A percentile compares a stretch with the other conserved stretches of the same genome.
Evolutionary conservation across 495 filamentous ascomycete genomes (phyloP).

Genomic region (Xylaria bambusicola): DNA sequence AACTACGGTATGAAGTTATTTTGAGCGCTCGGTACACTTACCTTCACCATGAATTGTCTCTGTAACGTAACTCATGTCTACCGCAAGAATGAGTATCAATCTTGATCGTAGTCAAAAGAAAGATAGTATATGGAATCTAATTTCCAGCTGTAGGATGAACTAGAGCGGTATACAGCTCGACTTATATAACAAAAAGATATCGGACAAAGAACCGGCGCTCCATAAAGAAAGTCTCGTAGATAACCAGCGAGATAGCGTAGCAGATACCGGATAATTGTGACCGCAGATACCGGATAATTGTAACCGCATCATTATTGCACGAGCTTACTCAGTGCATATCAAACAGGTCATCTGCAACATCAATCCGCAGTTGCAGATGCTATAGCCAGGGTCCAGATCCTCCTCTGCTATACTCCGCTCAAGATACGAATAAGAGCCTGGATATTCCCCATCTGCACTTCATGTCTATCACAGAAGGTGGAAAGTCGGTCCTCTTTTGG

Average conservation of each 20-base stretch:
- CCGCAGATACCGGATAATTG: not conserved
- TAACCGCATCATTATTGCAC: not conserved
- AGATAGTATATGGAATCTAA: not conserved
- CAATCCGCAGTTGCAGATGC: not conserved
- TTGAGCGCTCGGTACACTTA: not conserved
- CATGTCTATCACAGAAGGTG: not conserved
- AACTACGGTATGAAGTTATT: not conserved
- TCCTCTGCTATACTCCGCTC: not conserved
- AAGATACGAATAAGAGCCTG: not conserved
- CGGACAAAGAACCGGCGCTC: no score
- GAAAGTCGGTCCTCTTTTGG: not conserved
- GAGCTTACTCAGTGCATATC: not conserved
- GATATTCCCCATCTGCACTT: not conserved
- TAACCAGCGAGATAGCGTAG: no score
- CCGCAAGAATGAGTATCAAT: not conserved
- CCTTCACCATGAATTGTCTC: constrained; percentile 2
- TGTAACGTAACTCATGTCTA: constrained; percentile 4
- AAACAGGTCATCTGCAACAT: not conserved
- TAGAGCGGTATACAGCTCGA: no score
- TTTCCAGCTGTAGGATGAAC: not conserved
- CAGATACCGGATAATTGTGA: no score
- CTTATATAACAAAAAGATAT: no score
- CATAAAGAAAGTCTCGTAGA: no score
- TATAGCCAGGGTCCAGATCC: not conserved
- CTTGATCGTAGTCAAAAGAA: not conserved